Evolutionary conservation across 768 basidiomycete genomes (phyloP), one percentile per base, ranked within the genome.

Genomic region (Dentipellis fragilis): DNA sequence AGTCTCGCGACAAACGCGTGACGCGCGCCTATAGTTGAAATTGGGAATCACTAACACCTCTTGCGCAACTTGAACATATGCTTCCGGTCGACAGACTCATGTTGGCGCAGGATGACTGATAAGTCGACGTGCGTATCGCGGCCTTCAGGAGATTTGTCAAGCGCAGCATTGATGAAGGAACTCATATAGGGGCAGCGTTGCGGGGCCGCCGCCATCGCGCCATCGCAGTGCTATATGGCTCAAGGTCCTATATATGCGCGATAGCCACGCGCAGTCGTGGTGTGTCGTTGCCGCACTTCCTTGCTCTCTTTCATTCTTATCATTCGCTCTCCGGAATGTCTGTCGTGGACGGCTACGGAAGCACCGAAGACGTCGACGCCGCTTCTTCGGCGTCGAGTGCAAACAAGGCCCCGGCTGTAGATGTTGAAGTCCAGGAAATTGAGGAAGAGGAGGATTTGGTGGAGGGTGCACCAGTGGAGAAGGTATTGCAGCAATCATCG

Each of bases 381-480:
- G 23, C 23, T 16, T 7, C 35, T 21, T 35, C 38, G n/a, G 21
- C 10, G 1, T 21, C 21, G 35, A 47, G 29, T 38, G 36, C 52
- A 35, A 54, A 51, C 7, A 17, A n/a, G 2, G 38, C 51, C n/a
- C 34, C 34, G 37, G 12, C 36, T 19, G 23, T 34, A 14, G 54
- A 58, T 50, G 42, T 54, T 29, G 57, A 58, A 34, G 54, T 58
- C 35, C 59, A 55, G 48, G 29, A 37, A 38, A 36, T n/a, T n/a
- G 51, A 38, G 10, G 36, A 45, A 9, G 17, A 22, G 4, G 48
- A 38, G 1, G n/a, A 19, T 14, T 42, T 22, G 19, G 22, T 36
- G 48, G 40, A 42, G 40, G 34, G 59, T 5, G 57, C 59, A 50
- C 59, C 59, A 12, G 57, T 60, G 11, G 59, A 60, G 49, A 55